Conservation (phyloP, 495 filamentous ascomycete species). For the Aspergillus ostianus region DNA sequence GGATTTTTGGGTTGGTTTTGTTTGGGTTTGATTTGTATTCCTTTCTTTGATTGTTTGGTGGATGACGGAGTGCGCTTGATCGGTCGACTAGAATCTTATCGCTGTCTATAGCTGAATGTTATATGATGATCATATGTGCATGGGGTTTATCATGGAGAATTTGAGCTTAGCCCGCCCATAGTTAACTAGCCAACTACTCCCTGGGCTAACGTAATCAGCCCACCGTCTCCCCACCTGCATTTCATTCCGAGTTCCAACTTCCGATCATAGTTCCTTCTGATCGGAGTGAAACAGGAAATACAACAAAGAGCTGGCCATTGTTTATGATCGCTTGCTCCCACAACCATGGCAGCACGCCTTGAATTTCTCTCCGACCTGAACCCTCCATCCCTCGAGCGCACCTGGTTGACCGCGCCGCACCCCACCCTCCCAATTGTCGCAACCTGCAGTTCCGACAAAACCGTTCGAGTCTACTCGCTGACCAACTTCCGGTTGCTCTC, state of each 20-base stretch:
- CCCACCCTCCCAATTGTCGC: conserved; percentile 85
- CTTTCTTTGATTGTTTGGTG: not conserved
- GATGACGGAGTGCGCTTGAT: not conserved
- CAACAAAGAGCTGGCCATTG: not conserved
- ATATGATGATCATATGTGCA: too few relatives aligned
- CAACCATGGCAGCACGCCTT: conserved; percentile 10
- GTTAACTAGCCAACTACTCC: not conserved
- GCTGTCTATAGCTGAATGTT: not conserved
- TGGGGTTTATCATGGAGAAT: too few relatives aligned
- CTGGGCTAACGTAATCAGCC: not conserved
- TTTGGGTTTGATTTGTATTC: not conserved
- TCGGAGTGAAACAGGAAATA: too few relatives aligned
- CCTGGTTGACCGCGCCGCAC: conserved; percentile 84
- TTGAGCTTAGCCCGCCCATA: too few relatives aligned
- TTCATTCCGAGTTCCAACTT: not conserved
- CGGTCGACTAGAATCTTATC: not conserved
- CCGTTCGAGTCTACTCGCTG: conserved; percentile 84
- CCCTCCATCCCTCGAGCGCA: conserved; percentile 69
- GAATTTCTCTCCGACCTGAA: conserved; percentile 39
- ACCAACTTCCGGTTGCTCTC: conserved; percentile 73
- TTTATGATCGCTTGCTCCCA: conserved; percentile 9
- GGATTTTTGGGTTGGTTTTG: not conserved
- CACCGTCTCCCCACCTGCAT: conserved; percentile 2
- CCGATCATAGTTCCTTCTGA: not conserved
- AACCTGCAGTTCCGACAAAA: conserved; percentile 81